A percentile compares a stretch with the other conserved stretches of the same genome.
phyloP scores from a whole-genome alignment of 2,329 filamentous ascomycete genomes.

The Nannizziopsis arthrosporioides region DNA sequence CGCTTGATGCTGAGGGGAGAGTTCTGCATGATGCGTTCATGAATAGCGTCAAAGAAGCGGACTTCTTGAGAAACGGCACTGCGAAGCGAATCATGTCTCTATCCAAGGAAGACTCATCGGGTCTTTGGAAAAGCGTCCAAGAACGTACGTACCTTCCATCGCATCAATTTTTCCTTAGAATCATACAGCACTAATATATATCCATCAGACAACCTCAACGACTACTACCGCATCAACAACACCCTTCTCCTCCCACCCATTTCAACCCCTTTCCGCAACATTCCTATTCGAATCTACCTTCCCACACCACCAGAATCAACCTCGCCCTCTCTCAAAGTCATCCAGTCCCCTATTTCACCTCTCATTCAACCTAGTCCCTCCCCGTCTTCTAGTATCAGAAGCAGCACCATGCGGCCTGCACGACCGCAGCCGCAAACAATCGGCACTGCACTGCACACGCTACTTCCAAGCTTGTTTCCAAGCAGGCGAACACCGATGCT shows the following conservation, averaged over 20 bases:
- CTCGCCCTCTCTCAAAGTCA: slow-evolving; percentile 46
- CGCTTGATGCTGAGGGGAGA: slow-evolving; percentile 43
- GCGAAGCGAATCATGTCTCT: slow-evolving; percentile 84
- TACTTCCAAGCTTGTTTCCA: slow-evolving; percentile 75
- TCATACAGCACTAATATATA: background rate
- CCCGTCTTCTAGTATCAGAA: slow-evolving; percentile 13
- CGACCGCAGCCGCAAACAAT: slow-evolving; percentile 52
- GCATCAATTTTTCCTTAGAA: background rate
- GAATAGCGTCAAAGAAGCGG: slow-evolving; percentile 65
- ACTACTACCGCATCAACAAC: slow-evolving; percentile 63
- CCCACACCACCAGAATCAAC: slow-evolving; percentile 49
- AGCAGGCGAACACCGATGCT: slow-evolving; percentile 73
- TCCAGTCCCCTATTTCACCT: slow-evolving; percentile 62
- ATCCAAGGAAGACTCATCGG: slow-evolving; percentile 69
- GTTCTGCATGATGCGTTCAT: slow-evolving; percentile 55
- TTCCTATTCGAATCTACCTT: slow-evolving; percentile 83
- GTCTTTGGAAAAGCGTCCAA: slow-evolving; percentile 69
- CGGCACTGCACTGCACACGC: slow-evolving; percentile 61
- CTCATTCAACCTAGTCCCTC: slow-evolving; percentile 23
- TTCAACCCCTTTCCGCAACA: slow-evolving; percentile 60
- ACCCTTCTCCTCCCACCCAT: slow-evolving; percentile 59
- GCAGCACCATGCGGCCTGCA: slow-evolving; percentile 12
- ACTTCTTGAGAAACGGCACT: slow-evolving; percentile 77
- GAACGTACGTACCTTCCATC: slow-evolving; percentile 43
- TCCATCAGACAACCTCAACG: slow-evolving; percentile 53